Conservation (phyloP, 1,284 basidiomycete species). For the Trametes sp. region DNA sequence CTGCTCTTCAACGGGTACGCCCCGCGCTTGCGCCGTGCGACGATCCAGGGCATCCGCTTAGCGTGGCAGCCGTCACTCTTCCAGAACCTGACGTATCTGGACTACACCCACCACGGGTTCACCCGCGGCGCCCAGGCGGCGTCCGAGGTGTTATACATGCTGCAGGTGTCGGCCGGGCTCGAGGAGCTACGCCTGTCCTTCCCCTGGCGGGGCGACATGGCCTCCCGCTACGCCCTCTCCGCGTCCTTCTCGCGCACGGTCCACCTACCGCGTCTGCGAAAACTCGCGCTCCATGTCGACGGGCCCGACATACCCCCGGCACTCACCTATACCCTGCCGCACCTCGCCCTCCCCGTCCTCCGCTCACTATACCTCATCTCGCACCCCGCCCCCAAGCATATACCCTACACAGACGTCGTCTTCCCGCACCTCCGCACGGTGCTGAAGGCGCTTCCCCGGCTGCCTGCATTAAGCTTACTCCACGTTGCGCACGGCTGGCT, state of each 20-base stretch:
- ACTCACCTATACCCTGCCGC: conserved; percentile 35
- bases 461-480: conserved; percentile 35
- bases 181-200: conserved; percentile 38
- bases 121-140: conserved; percentile 42
- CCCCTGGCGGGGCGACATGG: conserved; percentile 32
- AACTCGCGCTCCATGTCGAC: conserved; percentile 34
- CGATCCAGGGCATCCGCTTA: conserved; percentile 68
- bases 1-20: conserved; percentile 67
- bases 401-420: conserved; percentile 12
- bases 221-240: conserved; percentile 29
- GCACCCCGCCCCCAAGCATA: conserved; percentile 15
- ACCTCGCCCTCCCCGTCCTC: conserved; percentile 35
- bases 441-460: conserved; percentile 38
- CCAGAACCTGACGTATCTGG: conserved; percentile 63
- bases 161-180: conserved; percentile 37
- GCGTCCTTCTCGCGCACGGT: conserved; percentile 30
- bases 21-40: conserved; percentile 59
- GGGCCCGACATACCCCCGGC: conserved; percentile 40
- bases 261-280: conserved; percentile 32
- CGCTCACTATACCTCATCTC: conserved; percentile 35
- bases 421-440: conserved; percentile 39
- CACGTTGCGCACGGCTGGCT: conserved; percentile 41
- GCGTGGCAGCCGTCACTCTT: conserved; percentile 68
- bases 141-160: conserved; percentile 44
- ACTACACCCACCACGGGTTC: conserved; percentile 54